Base-by-base conservation (phyloP, 2,329 filamentous ascomycete species). In the Lachnellula occidentalis region DNA sequence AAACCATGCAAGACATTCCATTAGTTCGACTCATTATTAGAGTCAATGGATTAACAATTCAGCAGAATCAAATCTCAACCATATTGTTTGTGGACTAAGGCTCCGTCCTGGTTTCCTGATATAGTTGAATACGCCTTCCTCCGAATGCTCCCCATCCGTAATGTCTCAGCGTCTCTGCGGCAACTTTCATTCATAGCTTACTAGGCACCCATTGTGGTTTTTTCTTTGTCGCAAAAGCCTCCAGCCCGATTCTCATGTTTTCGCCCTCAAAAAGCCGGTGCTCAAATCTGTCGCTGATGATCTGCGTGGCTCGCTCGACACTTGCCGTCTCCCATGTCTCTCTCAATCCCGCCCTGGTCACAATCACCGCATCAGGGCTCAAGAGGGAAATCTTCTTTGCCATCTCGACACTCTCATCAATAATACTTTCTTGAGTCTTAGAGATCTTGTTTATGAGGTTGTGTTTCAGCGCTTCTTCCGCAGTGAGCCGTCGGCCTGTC, bases 151-250 rank as follows among this genome's bases (percentile, higher is more conserved):
- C 27, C 27, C 27, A 9, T 31, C 27, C 27, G 27, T 9, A 31
- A 31, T 31, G 9, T 11, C 4, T 31, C 27, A 6, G 24, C 39
- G 17, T 43, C 17, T 22, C 19, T 9, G 15, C 41, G 5, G 9
- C n/a, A 21, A 17, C 11, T 22, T 19, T 19, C 8, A 17, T 5
- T 42, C 41, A 85, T 59, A 85, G 64, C 69, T 83, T 85, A 66
- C 80, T 83, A 56, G 82, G 75, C 65, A 74, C 79, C 87, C 87
- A 92, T 27, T 75, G 72, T 2, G 87, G 81, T 71, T 79, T 78
- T 65, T 85, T 76, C 76, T 85, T 90, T 76, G 87, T 84, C n/a
- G 85, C 83, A 74, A 92, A 92, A 57, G 88, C 88, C 69, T 71
- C 73, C 22, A 92, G 72, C 0, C 88, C 88, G 72, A 92, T 88